phyloP scores from a whole-genome alignment of 83 land plant genomes.

The Thuja plicata region DNA sequence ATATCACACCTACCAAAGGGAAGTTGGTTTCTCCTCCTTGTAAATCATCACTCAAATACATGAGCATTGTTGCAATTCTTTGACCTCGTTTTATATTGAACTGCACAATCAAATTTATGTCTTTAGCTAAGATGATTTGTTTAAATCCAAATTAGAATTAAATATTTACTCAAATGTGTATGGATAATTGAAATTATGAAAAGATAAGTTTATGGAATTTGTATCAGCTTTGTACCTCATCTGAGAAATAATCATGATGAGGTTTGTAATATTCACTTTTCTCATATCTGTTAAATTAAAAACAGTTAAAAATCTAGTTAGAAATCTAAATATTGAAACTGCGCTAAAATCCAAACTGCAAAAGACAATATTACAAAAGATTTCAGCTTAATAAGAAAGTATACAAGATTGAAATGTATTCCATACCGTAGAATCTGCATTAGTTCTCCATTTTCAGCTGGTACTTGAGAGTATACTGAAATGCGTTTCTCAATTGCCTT shows the following conservation, averaged over 20 bases:
- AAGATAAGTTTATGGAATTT: background rate
- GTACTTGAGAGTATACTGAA: slow-evolving; percentile 87
- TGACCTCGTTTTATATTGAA: slow-evolving; percentile 92
- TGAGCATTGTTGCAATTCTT: slow-evolving; percentile 94
- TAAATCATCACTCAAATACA: slow-evolving; percentile 83
- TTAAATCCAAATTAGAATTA: background rate
- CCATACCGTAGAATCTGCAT: slow-evolving; percentile 88
- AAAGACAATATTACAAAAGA: background rate
- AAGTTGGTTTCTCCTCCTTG: slow-evolving; percentile 97
- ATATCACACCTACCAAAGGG: slow-evolving; percentile 62
- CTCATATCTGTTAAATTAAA: slow-evolving; percentile 71
- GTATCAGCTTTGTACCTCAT: slow-evolving; percentile 45
- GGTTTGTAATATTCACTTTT: slow-evolving; percentile 80
- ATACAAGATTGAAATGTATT: slow-evolving; percentile 6
- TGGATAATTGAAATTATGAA: background rate
- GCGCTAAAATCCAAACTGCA: background rate
- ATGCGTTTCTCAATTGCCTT: slow-evolving; percentile 97
- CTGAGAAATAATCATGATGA: slow-evolving; percentile 95
- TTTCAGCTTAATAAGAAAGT: slow-evolving; percentile 1
- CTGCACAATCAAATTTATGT: slow-evolving; percentile 39
- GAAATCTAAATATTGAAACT: background rate
- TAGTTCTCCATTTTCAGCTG: slow-evolving; percentile 94
- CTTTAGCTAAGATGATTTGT: background rate
- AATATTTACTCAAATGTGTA: background rate
- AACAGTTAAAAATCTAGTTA: background rate